phyloP scores from a whole-genome alignment of 768 basidiomycete genomes.

The Phylloporus scabripes region DNA sequence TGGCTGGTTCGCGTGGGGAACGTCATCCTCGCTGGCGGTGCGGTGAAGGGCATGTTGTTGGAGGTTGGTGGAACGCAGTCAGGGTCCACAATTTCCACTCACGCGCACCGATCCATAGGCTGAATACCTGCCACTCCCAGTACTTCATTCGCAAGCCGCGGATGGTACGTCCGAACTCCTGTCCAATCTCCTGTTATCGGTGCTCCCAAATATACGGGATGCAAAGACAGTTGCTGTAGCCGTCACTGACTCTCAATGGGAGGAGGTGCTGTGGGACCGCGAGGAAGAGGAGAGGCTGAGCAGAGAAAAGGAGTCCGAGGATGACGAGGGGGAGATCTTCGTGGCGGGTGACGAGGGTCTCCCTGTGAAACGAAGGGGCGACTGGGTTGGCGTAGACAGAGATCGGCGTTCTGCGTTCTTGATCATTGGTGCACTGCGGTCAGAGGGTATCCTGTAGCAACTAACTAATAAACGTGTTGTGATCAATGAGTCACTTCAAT shows the following conservation, averaged over 20 bases:
- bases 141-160: conserved; percentile 54
- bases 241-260: conserved; percentile 73
- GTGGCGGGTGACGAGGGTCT: conserved; percentile 55
- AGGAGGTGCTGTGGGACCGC: conserved; percentile 71
- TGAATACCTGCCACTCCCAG: conserved; percentile 75
- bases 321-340: conserved; percentile 50
- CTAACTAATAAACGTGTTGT: not conserved
- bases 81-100: conserved; percentile 3
- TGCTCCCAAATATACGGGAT: conserved; percentile 67
- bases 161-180: conserved; percentile 71
- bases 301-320: conserved; percentile 16
- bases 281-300: conserved; percentile 51
- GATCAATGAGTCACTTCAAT: not conserved
- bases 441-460: conserved; percentile 59
- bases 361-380: conserved; percentile 45
- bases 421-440: conserved; percentile 70
- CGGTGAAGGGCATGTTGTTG: conserved; percentile 76
- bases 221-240: conserved; percentile 75
- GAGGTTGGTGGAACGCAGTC: conserved; percentile 45
- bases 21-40: conserved; percentile 68
- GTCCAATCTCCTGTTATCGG: conserved; percentile 67
- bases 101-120: conserved; percentile 41
- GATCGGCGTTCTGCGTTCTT: conserved; percentile 75
- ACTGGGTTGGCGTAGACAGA: conserved; percentile 76
- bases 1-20: conserved; percentile 80